These are phyloP conservation scores for Limonium bicolor DNA, from an alignment of 148 eudicot species.

Conservation along the genomic window DNA sequence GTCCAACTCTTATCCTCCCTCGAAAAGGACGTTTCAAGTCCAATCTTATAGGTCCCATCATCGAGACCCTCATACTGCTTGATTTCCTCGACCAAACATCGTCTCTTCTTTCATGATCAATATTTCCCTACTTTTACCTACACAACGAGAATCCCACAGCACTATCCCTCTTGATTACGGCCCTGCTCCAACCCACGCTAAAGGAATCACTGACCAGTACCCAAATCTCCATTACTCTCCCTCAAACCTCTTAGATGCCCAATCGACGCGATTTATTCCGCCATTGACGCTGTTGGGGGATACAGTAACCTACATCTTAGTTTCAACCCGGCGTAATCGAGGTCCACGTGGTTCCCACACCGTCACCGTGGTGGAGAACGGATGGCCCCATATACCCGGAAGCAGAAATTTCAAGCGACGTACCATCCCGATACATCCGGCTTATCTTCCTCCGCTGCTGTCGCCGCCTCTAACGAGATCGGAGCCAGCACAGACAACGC, in stretches of 20 bases:
- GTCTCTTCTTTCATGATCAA: slow-evolving; percentile 9
- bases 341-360: slow-evolving; percentile 7
- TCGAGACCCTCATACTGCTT: not conserved
- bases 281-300: slow-evolving; percentile 2
- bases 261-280: slow-evolving; percentile 9
- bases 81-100: slow-evolving; percentile 3
- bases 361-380: slow-evolving; percentile 4
- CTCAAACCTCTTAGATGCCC: slow-evolving; percentile 8
- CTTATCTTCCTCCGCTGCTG: no score
- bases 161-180: slow-evolving; percentile 2
- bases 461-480: not conserved
- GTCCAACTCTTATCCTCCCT: slow-evolving; percentile 5
- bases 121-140: slow-evolving; percentile 7
- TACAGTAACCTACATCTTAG: no score
- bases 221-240: slow-evolving; percentile 6
- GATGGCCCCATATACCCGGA: no score
- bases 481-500: slow-evolving; percentile 3
- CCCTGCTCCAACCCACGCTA: slow-evolving; percentile 1
- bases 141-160: not conserved
- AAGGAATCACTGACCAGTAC: slow-evolving; percentile 3
- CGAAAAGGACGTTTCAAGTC: slow-evolving; percentile 1
- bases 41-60: slow-evolving; percentile 1
- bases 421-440: no score
- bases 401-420: no score
- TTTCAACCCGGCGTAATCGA: slow-evolving; percentile 2